Percentiles rank a stretch among this genome's conserved stretches.
Evolutionary conservation across 129 eudicot genomes (phyloP).

Genomic region (Deinandra increscens): DNA sequence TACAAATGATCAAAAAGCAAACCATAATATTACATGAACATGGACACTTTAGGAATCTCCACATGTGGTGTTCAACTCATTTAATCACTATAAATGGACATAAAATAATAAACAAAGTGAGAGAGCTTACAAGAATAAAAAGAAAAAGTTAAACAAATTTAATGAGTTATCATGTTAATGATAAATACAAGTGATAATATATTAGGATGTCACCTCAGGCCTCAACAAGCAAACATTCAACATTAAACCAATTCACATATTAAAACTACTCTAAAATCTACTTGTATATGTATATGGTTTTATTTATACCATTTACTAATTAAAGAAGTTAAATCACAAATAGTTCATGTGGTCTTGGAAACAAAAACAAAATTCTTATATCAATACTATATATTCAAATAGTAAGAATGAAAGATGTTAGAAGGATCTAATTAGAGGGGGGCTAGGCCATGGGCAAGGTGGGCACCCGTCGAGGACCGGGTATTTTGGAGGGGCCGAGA

Average conservation of each 20-base stretch:
- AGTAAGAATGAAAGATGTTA: too few species aligned
- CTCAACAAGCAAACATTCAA: too few species aligned
- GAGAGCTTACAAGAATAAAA: slow-evolving; percentile 1
- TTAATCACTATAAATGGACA: slow-evolving; percentile 1
- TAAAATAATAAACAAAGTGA: slow-evolving; percentile 18
- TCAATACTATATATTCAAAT: too few species aligned
- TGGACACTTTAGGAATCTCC: slow-evolving; percentile 37
- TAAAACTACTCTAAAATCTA: not conserved
- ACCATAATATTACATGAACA: slow-evolving; percentile 31
- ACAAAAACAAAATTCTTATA: too few species aligned
- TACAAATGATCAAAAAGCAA: slow-evolving; percentile 24
- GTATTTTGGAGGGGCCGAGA: too few species aligned
- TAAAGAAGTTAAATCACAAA: not conserved
- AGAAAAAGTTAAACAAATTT: not conserved
- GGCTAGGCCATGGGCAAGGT: too few species aligned
- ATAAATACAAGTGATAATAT: too few species aligned
- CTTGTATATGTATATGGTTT: not conserved
- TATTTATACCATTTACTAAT: not conserved
- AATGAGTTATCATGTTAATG: too few species aligned
- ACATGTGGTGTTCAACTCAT: slow-evolving; percentile 36
- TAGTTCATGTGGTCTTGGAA: slow-evolving; percentile 1
- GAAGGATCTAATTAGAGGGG: too few species aligned
- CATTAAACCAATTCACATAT: not conserved
- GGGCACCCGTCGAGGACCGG: too few species aligned
- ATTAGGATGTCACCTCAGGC: too few species aligned